phyloP scores from a whole-genome alignment of 2,329 filamentous ascomycete genomes.

The Epichloe festucae region DNA sequence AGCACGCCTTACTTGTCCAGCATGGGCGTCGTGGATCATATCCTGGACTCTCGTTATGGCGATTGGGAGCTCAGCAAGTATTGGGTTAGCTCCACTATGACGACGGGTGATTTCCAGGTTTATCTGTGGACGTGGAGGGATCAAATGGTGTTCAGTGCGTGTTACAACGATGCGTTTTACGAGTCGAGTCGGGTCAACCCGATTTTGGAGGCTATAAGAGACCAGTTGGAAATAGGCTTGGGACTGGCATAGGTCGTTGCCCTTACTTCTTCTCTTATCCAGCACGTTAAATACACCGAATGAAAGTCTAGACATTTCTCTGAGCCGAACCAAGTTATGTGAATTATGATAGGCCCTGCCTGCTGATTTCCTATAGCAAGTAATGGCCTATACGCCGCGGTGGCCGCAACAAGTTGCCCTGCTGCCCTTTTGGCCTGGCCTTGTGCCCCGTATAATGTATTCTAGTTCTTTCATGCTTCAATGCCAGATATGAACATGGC shows the following conservation, averaged over 20 bases:
- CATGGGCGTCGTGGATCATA: neutral
- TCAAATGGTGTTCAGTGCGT: neutral
- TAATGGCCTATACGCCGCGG: too few species aligned
- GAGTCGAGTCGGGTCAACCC: neutral
- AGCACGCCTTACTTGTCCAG: neutral
- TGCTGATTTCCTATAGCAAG: too few species aligned
- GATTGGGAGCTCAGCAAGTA: neutral
- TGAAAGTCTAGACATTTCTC: too few species aligned
- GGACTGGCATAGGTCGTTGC: neutral
- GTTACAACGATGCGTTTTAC: neutral
- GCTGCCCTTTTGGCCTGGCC: too few species aligned
- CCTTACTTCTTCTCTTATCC: too few species aligned
- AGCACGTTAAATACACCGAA: too few species aligned
- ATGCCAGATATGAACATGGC: conserved; percentile 72
- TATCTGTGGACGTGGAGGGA: neutral
- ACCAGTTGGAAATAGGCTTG: neutral
- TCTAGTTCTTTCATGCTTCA: conserved; percentile 28
- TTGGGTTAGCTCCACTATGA: neutral
- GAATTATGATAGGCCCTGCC: too few species aligned
- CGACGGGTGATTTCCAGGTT: neutral
- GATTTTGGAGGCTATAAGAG: neutral
- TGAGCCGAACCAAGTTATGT: too few species aligned
- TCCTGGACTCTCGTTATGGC: neutral
- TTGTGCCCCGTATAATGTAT: too few species aligned
- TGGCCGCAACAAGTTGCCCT: too few species aligned